Evolutionary conservation across 768 basidiomycete genomes (phyloP), one percentile per base, ranked within the genome.

Genomic region (Lepiota subincarnata): DNA sequence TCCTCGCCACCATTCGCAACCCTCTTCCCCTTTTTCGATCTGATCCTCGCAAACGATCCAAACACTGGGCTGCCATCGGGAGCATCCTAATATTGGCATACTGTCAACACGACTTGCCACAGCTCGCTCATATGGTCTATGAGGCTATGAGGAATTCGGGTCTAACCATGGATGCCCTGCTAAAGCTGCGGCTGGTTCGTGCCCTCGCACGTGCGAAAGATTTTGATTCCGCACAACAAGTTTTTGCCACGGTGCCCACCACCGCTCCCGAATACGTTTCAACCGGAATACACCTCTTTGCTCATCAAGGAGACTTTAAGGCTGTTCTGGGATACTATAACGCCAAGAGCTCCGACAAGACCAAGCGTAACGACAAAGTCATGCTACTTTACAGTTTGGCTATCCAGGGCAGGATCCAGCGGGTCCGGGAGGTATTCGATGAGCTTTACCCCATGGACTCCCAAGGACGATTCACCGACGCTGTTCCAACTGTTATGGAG

Each of bases 351-450:
- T 18, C n/a, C 5, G 38, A 50, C 6, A 14, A 19, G 14, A 41
- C 19, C 14, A 20, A 39, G 19, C 48, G 38, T 16, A 44, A 44
- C 6, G 37, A 41, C n/a, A 55, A 8, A 18, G 70, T 72, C n/a
- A 70, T 76, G 67, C 61, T 82, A 22, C 69, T 92, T 64, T 79
- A 82, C 55, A 74, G 78, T 0, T 74, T 82, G 61, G 84, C 84
- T 4, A 67, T 73, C 26, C 62, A 70, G 10, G 78, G 78, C 12
- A 67, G 70, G 36, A 65, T 66, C 1, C 62, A 71, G 16, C 66
- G 68, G 35, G 77, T 79, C 19, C 66, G 74, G 7, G 65, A 70
- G 39, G 63, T 81, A 24, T 92, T 90, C 66, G 62, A 80, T 55
- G 56, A 76, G 38, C 76, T 78, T 56, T 89, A 83, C 59, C 79